Conservation (phyloP, 257 asterid species). For the Mentha longifolia region DNA sequence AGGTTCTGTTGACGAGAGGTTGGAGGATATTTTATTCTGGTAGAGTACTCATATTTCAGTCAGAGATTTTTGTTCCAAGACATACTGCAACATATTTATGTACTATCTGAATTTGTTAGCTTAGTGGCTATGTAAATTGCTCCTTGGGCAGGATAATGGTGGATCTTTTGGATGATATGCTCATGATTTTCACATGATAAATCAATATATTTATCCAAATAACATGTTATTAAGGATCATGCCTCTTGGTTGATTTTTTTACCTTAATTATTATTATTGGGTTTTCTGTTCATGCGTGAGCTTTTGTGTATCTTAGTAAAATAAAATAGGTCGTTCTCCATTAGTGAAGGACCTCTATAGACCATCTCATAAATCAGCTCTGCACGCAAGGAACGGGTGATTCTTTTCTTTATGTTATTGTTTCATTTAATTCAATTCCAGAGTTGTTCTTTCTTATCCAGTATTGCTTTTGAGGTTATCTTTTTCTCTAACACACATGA, state of each 20-base stretch:
- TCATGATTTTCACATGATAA: slow-evolving; percentile 2
- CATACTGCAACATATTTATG: background rate
- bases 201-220: slow-evolving; percentile 9
- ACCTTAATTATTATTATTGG: no score
- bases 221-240: background rate
- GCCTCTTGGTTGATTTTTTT: no score
- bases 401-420: no score
- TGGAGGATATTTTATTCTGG: background rate
- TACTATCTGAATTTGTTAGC: background rate
- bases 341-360: no score
- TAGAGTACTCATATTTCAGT: slow-evolving; percentile 5
- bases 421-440: no score
- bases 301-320: no score
- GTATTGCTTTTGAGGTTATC: no score
- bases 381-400: no score
- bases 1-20: slow-evolving; percentile 6
- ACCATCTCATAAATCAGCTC: no score
- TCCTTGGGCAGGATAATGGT: background rate
- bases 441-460: no score
- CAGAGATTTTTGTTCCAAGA: background rate
- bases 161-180: background rate
- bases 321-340: no score
- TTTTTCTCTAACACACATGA: background rate
- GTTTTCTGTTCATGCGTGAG: no score
- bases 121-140: background rate